Conservation (phyloP, 208 protist genomes). For the Acanthamoeba royreba region DNA sequence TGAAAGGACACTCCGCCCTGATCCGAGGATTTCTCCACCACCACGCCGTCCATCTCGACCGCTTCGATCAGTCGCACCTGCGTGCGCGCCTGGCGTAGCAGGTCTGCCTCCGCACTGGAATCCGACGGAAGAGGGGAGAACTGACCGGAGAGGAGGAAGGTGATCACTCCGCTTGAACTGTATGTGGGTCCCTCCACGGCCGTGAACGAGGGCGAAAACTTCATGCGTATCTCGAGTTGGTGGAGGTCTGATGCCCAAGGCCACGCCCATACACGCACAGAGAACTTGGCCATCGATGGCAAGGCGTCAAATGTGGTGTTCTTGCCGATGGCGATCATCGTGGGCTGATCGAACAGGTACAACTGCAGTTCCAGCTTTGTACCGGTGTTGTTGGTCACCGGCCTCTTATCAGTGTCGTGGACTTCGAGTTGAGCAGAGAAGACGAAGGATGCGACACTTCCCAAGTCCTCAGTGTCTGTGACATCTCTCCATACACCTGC, state of each 20-base stretch:
- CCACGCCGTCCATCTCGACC: background rate
- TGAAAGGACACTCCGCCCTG: background rate
- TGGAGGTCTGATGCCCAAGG: background rate
- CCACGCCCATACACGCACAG: background rate
- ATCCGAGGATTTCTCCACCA: background rate
- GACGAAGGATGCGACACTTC: background rate
- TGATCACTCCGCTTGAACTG: background rate
- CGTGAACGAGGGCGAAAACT: background rate
- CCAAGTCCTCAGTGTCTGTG: background rate
- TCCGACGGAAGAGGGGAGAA: too few species aligned
- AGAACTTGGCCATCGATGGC: background rate
- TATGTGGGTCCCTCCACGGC: background rate
- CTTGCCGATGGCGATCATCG: background rate
- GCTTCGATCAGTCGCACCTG: background rate
- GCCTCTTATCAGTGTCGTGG: background rate
- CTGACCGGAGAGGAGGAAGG: background rate
- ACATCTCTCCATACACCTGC: background rate
- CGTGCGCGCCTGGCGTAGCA: background rate
- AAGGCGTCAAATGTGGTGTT: background rate
- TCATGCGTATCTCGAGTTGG: background rate
- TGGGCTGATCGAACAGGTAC: background rate
- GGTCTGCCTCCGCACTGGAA: too few species aligned
- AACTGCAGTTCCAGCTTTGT: background rate
- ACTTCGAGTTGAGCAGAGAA: background rate
- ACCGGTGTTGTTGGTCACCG: background rate